phyloP scores from a whole-genome alignment of 352 stramenopile species.

The Poterioochromonas sp. region DNA sequence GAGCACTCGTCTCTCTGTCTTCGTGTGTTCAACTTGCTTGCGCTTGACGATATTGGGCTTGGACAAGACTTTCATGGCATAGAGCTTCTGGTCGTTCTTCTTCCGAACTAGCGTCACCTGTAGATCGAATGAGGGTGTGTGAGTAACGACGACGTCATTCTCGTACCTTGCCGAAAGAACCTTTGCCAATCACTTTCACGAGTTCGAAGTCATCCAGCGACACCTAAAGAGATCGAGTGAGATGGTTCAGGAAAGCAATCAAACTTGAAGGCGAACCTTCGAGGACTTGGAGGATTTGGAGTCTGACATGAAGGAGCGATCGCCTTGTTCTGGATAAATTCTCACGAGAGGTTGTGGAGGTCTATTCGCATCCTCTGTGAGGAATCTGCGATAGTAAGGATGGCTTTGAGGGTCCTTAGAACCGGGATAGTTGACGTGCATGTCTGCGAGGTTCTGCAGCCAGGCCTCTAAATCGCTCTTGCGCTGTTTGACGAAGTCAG shows the following conservation, averaged over 20 bases:
- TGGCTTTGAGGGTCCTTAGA: slow-evolving; percentile 22
- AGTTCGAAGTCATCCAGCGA: slow-evolving; percentile 80
- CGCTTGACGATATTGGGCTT: slow-evolving; percentile 83
- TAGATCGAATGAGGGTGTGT: not conserved
- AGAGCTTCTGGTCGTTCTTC: slow-evolving; percentile 19
- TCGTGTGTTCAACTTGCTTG: slow-evolving; percentile 90
- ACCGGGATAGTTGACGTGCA: not conserved
- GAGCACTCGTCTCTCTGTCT: slow-evolving; percentile 88
- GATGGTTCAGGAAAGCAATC: not conserved
- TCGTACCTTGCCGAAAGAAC: slow-evolving; percentile 85
- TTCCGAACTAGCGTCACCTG: slow-evolving; percentile 23
- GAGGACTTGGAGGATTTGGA: too few species aligned
- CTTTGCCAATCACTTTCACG: slow-evolving; percentile 86
- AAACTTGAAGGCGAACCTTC: too few species aligned
- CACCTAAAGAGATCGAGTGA: not conserved
- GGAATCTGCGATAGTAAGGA: slow-evolving; percentile 3
- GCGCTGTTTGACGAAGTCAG: not conserved
- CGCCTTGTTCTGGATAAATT: slow-evolving; percentile 23
- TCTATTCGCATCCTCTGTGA: slow-evolving; percentile 23
- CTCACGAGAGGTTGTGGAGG: not conserved
- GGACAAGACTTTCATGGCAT: slow-evolving; percentile 31
- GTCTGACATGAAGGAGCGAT: too few species aligned
- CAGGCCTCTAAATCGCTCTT: slow-evolving; percentile 16
- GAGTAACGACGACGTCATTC: not conserved
- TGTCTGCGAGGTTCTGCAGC: not conserved